Evolutionary conservation across 2,329 filamentous ascomycete species (phyloP).

Genomic region (Aspergillus neoniger): DNA sequence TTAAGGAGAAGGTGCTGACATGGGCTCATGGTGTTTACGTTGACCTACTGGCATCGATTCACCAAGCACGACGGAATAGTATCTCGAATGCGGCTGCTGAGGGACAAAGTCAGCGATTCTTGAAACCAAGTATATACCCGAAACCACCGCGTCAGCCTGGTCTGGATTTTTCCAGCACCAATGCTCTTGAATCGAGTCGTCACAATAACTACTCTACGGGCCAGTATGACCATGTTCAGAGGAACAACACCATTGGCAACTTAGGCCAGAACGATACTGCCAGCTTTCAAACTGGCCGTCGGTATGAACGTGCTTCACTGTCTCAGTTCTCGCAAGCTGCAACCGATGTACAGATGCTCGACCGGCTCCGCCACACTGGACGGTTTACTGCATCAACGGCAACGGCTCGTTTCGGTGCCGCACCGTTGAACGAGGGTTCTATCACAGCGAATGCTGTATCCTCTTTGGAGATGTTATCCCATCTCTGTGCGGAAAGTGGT

Average conservation of each 20-base stretch:
- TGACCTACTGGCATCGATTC: constrained; percentile 67
- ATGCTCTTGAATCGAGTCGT: constrained; percentile 27
- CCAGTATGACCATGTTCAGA: constrained; percentile 36
- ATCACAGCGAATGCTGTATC: constrained; percentile 61
- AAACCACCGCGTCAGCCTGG: constrained; percentile 61
- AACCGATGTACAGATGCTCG: constrained; percentile 32
- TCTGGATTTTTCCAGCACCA: constrained; percentile 49
- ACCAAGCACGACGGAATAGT: constrained; percentile 52
- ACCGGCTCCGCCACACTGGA: constrained; percentile 35
- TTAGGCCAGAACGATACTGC: constrained; percentile 20
- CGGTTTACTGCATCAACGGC: constrained; percentile 30
- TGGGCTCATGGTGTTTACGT: constrained; percentile 74
- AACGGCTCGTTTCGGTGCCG: constrained; percentile 36
- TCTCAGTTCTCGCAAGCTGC: constrained; percentile 29
- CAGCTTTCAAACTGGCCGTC: constrained; percentile 17
- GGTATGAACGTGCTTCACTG: constrained; percentile 28
- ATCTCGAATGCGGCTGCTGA: constrained; percentile 51
- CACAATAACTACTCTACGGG: constrained; percentile 41
- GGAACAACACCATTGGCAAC: constrained; percentile 16
- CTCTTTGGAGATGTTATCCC: constrained; percentile 71
- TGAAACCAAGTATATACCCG: constrained; percentile 62
- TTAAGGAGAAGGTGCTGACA: constrained; percentile 68
- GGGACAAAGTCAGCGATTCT: constrained; percentile 44
- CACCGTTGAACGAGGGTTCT: constrained; percentile 39
- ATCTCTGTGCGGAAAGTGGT: constrained; percentile 73